Evolutionary conservation across 2,329 filamentous ascomycete species (phyloP).

Genomic region (Neopestalotiopsis sp.): DNA sequence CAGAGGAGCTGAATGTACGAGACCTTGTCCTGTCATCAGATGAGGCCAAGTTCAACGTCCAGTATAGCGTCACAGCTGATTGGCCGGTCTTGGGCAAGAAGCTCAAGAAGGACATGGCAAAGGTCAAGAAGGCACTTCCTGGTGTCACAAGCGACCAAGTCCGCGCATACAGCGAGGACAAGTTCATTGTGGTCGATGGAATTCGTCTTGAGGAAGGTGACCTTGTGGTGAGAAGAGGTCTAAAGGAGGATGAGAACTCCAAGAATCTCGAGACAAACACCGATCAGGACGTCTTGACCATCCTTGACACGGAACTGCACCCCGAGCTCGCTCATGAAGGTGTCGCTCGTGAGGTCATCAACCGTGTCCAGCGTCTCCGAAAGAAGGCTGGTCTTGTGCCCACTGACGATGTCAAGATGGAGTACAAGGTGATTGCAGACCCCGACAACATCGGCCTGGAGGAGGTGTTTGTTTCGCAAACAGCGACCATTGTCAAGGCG

Average conservation of each 20-base stretch:
- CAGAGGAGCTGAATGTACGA: slow-evolving; percentile 88
- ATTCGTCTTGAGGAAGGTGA: slow-evolving; percentile 85
- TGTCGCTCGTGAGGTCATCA: slow-evolving; percentile 88
- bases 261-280: slow-evolving; percentile 85
- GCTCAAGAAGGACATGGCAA: slow-evolving; percentile 90
- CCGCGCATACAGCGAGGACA: slow-evolving; percentile 74
- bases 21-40: slow-evolving; percentile 85
- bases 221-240: slow-evolving; percentile 78
- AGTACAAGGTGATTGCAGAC: slow-evolving; percentile 81
- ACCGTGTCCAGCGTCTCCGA: slow-evolving; percentile 87
- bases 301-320: slow-evolving; percentile 83
- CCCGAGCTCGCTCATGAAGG: slow-evolving; percentile 88
- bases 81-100: slow-evolving; percentile 97
- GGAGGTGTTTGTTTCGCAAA: slow-evolving; percentile 71
- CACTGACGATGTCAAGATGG: slow-evolving; percentile 95
- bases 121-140: slow-evolving; percentile 90
- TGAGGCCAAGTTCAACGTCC: slow-evolving; percentile 88
- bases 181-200: slow-evolving; percentile 81
- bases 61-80: slow-evolving; percentile 88
- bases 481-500: slow-evolving; percentile 74
- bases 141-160: slow-evolving; percentile 79
- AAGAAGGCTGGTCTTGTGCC: slow-evolving; percentile 92
- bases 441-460: slow-evolving; percentile 76
- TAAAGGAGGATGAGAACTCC: slow-evolving; percentile 74
- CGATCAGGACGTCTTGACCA: slow-evolving; percentile 87